These are phyloP conservation scores for Bondarzewia mesenterica DNA, from an alignment of 1,284 basidiomycete species.

Conservation along the genomic window DNA sequence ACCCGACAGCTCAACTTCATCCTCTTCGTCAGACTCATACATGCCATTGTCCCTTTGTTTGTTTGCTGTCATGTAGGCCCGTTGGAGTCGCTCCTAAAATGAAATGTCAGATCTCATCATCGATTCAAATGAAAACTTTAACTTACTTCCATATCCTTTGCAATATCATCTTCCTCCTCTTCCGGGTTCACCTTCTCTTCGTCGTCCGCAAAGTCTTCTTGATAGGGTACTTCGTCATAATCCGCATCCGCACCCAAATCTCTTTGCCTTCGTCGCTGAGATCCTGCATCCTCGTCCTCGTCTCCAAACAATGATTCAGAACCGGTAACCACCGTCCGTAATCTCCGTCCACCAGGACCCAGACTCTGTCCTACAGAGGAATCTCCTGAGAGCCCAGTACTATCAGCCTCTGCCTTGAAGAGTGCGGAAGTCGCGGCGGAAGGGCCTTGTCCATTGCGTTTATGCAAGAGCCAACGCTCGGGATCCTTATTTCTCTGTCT, in stretches of 20 bases:
- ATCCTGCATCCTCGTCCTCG: conserved; percentile 42
- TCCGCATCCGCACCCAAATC: conserved; percentile 33
- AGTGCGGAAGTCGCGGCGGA: conserved; percentile 54
- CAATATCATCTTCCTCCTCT: conserved; percentile 72
- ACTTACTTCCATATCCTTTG: conserved; percentile 76
- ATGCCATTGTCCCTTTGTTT: conserved; percentile 38
- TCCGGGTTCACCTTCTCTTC: conserved; percentile 72
- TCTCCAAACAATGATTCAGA: conserved; percentile 56
- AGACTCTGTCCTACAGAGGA: conserved; percentile 43
- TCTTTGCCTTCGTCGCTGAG: conserved; percentile 4
- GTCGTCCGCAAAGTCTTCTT: conserved; percentile 82
- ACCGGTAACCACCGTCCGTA: conserved; percentile 58
- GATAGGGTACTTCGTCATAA: conserved; percentile 75
- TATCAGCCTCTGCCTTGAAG: conserved; percentile 56
- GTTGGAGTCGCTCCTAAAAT: conserved; percentile 69
- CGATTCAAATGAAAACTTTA: not conserved
- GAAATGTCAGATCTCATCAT: not conserved
- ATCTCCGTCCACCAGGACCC: conserved; percentile 54
- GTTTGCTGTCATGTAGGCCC: conserved; percentile 73
- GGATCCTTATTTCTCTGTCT: conserved; percentile 65
- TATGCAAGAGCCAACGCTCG: conserved; percentile 57
- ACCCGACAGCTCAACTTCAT: conserved; percentile 48
- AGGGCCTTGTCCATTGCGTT: conserved; percentile 46
- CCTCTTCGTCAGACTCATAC: conserved; percentile 25
- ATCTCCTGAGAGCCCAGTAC: conserved; percentile 32